Evolutionary conservation across 441 rosid genomes (phyloP).

Genomic region (Gossypium aridum): DNA sequence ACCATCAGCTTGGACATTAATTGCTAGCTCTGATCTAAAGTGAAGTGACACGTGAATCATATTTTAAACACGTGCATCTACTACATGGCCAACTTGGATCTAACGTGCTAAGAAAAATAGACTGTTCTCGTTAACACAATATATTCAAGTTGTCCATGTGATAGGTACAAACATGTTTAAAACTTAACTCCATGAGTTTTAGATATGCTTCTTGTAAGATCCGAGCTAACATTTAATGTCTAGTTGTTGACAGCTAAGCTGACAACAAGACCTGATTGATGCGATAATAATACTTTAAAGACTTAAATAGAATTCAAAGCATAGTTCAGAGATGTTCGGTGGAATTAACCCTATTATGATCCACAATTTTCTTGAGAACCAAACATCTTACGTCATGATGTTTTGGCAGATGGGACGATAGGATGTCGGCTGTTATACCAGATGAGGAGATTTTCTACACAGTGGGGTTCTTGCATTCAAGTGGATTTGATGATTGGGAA

Average conservation of each 20-base stretch:
- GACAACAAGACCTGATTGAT: not conserved
- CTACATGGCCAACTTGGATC: not conserved
- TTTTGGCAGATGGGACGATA: constrained; percentile 69
- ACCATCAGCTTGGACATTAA: not conserved
- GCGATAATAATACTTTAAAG: not conserved
- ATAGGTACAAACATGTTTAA: no score
- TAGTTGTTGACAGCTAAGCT: no score
- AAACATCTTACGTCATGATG: not conserved
- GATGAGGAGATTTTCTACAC: constrained; percentile 78
- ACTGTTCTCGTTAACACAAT: no score
- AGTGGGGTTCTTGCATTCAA: constrained; percentile 68
- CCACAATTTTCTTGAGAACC: not conserved
- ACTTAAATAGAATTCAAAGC: not conserved
- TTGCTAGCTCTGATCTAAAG: not conserved
- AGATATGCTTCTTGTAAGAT: no score
- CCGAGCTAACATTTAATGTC: no score
- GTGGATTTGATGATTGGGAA: constrained; percentile 52
- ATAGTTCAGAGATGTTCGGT: not conserved
- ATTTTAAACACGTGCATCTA: not conserved
- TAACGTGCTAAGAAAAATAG: not conserved
- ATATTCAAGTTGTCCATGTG: no score
- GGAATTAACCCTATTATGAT: not conserved
- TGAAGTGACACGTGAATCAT: not conserved
- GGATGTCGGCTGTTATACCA: constrained; percentile 63
- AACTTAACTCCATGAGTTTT: no score